Base-by-base conservation (phyloP, 805 yeast species). In the Nakazawaea peltata region DNA sequence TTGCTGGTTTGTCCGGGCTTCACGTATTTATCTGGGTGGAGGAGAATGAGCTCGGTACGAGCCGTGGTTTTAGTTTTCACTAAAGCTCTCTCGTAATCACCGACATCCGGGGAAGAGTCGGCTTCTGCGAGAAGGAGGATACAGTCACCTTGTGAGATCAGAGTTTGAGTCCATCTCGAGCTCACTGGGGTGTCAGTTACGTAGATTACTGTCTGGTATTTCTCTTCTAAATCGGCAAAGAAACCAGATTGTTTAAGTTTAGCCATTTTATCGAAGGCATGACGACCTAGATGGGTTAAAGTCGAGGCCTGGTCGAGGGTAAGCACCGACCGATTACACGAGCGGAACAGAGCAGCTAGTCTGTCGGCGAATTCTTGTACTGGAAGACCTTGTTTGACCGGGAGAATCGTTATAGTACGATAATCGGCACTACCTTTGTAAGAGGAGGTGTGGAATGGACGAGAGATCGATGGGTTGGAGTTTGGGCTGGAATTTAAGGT, bases 111-210 rank as follows among this genome's bases (percentile, higher is more conserved):
- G 19, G 72, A 71, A 14, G 77, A 72, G 6, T 69, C 63, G 0
- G 96, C 94, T 59, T 90, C 88, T 0, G 97, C 97, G 12, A 92
- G 56, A 13, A 92, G 61, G 22, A 92, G 61, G n/a, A 90, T 76
- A 61, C 97, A 88, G 56, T 90, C 97, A 13, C 95, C 97, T 55
- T 90, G 97, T 7, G 88, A 77, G 27, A 90, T 81, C 54, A 97
- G 92, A 0, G 96, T 85, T 7, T 75, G 69, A 0, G 96, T 85
- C 98, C 98, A 90, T 14, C 77, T 69, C 0, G 96, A 82, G 44
- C 76, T 77, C 2, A 81, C 75, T 1, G 82, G 69, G 0, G 96
- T 77, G 48, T 92, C 97, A 18, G 92, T 88, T 10, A 90, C 77
- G 50, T 90, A 92, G 2, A 90, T 74, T 4, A 92, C 81, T n/a